Base-by-base conservation (phyloP, 192 early-diverging fungal species). In the Coemansia sp. region DNA sequence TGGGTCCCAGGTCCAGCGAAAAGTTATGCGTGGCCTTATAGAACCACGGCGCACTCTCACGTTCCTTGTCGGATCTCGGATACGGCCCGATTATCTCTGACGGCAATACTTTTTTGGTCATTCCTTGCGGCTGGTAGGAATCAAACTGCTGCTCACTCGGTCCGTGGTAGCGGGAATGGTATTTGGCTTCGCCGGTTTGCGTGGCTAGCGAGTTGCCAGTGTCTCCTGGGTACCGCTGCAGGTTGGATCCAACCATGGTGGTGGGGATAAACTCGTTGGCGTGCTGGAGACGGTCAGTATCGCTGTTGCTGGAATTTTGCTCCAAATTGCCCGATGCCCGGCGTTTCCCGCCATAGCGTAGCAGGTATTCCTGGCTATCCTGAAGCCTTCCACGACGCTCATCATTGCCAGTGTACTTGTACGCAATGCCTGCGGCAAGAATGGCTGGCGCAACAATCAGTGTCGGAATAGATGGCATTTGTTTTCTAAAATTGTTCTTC, bases 371-470 rank as follows among this genome's bases (percentile, higher is more conserved):
- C 7, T 35, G 33, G 33, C 33, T 35, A 7, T 35, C 33, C 6
- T 35, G 33, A 2, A 35, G 6, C 6, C 33, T 35, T 35, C 33
- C 33, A 6, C 33, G 7, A 15, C 31, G 15, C 31, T 41, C 23
- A 1, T 26, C 39, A 13, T 14, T 21, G 18, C 20, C 53, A 13
- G 35, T 42, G 39, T 43, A 28, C 53, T 43, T 63, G 65, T 74
- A 74, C 14, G 71, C 53, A 2, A 74, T 35, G 0, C 71, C 71
- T n/a, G 71, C 71, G 4, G 64, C 64, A 13, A 74, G 28, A 8
- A 74, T 57, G 9, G 65, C 65, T 0, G 71, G 71, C 12, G 64
- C 65, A 36, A 74, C 53, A 49, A 68, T 68, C 53, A 74, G 54
- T 2, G 59, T 55, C 2, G 71, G 65, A 51, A 74, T 72, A 33